phyloP scores from a whole-genome alignment of 345 rosid species.

The Salix arbutifolia region DNA sequence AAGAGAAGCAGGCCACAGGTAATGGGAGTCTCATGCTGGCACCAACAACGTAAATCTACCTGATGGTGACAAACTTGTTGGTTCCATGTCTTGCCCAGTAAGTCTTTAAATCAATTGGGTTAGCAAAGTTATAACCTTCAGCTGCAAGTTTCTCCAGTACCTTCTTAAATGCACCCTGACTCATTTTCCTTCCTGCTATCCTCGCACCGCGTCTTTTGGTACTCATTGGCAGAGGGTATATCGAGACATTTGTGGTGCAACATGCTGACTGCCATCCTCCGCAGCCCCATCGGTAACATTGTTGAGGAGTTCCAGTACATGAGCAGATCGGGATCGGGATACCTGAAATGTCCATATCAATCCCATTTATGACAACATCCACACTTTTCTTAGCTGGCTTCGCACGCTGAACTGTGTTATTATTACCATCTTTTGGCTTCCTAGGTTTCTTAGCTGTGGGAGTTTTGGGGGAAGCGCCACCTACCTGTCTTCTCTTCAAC shows the following conservation, averaged over 20 bases:
- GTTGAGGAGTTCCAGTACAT: slow-evolving; percentile 91
- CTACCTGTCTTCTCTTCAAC: slow-evolving; percentile 62
- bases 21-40: slow-evolving; percentile 12
- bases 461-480: slow-evolving; percentile 38
- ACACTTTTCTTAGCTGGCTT: slow-evolving; percentile 79
- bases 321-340: slow-evolving; percentile 90
- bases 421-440: slow-evolving; percentile 66
- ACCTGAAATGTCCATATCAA: slow-evolving; percentile 79
- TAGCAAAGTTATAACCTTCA: slow-evolving; percentile 74
- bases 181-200: slow-evolving; percentile 98
- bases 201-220: slow-evolving; percentile 93
- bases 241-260: slow-evolving; percentile 81
- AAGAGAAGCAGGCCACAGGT: slow-evolving; percentile 39
- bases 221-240: slow-evolving; percentile 95
- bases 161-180: slow-evolving; percentile 96
- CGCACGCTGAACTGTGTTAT: slow-evolving; percentile 41
- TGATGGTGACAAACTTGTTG: slow-evolving; percentile 97
- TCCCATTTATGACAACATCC: slow-evolving; percentile 78
- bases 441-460: slow-evolving; percentile 74
- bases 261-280: slow-evolving; percentile 99
- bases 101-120: slow-evolving; percentile 78
- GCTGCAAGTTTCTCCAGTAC: slow-evolving; percentile 91
- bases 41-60: slow-evolving; percentile 43
- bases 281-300: slow-evolving; percentile 97
- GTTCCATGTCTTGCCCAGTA: slow-evolving; percentile 99